Percentiles rank a stretch among this genome's conserved stretches.
phyloP scores from a whole-genome alignment of 2,329 filamentous ascomycete genomes.

The Colletotrichum eremochloae region DNA sequence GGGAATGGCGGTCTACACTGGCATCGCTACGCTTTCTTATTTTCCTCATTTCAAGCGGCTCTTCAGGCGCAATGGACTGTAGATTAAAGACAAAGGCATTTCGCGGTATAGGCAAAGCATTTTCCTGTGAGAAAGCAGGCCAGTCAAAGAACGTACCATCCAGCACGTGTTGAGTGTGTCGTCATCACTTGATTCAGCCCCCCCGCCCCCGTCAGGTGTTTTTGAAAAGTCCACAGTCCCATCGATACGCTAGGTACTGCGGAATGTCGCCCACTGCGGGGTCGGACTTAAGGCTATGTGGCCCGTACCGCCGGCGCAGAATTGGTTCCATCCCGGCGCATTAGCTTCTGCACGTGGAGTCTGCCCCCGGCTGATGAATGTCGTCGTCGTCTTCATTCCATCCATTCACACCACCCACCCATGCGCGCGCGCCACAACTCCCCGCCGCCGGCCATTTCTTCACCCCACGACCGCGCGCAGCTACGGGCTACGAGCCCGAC shows the following conservation, averaged over 20 bases:
- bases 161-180: not conserved
- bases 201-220: not conserved
- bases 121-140: not conserved
- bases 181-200: not conserved
- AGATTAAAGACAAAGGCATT: constrained; percentile 17
- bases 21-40: not conserved
- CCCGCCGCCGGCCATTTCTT: not conserved
- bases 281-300: constrained; percentile 13
- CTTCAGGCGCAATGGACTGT: constrained; percentile 17
- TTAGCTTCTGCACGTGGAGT: constrained; percentile 29
- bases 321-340: constrained; percentile 7
- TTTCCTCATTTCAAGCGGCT: constrained; percentile 1
- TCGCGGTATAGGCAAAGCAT: constrained; percentile 24
- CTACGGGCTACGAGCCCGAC: constrained; percentile 2
- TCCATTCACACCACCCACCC: not conserved
- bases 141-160: not conserved
- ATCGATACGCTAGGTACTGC: not conserved
- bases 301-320: not conserved
- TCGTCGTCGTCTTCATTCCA: not conserved
- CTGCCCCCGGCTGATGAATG: not conserved
- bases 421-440: not conserved
- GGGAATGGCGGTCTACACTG: not conserved
- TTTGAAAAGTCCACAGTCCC: not conserved
- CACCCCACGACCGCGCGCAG: not conserved
- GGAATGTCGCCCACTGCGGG: constrained; percentile 6